Evolutionary conservation across 164 flowering plant species (phyloP).

Genomic region (Akebia trifoliata): DNA sequence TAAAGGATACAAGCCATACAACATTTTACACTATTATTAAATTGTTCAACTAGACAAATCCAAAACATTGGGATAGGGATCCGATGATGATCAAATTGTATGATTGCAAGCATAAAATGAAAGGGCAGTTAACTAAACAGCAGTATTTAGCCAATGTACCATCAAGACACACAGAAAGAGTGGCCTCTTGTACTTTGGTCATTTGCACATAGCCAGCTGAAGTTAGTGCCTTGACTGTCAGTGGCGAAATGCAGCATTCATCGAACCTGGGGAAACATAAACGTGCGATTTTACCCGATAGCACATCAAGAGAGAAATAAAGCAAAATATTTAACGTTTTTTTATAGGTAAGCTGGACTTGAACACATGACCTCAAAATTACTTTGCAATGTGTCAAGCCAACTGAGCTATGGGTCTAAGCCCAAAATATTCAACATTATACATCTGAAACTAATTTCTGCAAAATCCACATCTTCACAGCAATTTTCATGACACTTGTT

Average conservation of each 20-base stretch:
- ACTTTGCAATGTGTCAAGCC: too few species aligned
- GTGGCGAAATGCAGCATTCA: constrained; percentile 70
- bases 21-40: too few species aligned
- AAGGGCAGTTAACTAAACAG: too few species aligned
- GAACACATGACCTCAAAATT: too few species aligned
- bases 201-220: constrained; percentile 76
- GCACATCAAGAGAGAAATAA: not conserved
- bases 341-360: too few species aligned
- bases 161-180: constrained; percentile 59
- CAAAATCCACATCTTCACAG: not conserved
- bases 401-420: too few species aligned
- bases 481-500: not conserved
- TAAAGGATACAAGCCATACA: too few species aligned
- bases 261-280: constrained; percentile 55
- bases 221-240: constrained; percentile 79
- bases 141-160: constrained; percentile 34
- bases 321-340: not conserved
- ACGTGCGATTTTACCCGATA: not conserved
- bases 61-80: too few species aligned
- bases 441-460: not conserved
- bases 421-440: too few species aligned
- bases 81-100: too few species aligned
- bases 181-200: constrained; percentile 90
- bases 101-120: too few species aligned
- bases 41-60: too few species aligned